Evolutionary conservation across 2,329 filamentous ascomycete species (phyloP), one percentile per base, ranked within the genome.

Genomic region (Trichoderma gracile): DNA sequence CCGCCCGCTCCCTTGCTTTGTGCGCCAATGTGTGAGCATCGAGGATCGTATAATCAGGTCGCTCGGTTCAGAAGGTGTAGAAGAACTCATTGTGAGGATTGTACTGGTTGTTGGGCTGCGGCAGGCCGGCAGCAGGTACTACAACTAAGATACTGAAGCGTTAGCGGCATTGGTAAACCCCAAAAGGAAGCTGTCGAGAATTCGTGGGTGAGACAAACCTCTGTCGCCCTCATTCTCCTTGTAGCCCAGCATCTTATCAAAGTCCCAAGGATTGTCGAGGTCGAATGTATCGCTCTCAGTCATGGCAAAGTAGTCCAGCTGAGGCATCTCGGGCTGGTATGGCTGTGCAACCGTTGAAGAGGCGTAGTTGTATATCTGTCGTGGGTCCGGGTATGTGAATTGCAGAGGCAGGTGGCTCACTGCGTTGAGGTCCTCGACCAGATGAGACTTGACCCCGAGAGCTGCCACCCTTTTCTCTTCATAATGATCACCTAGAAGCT

Each of bases 251-350:
- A 71, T 65, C 14, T 61, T 64, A 27, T 72, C 67, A 8, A 71
- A 25, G 9, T 71, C 69, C 67, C 67, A 71, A 19, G 69, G 68
- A 40, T 58, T 69, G 25, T 69, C 63, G 43, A 72, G 69, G 54
- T 71, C 69, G 40, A 69, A 70, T 40, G 61, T 63, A 17, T 71
- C 65, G 38, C 69, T 63, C 21, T 72, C 66, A 1, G 60, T 63
- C 19, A 71, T 30, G 25, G 52, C 43, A 3, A 70, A 67, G 49
- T 71, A 63, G 14, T 55, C 54, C 59, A 71, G 56, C 7, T 67
- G 55, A 2, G 66, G 58, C 1, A 64, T 52, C 14, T 60, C 49
- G 12, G 42, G 17, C n/a, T 60, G 23, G 27, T 57, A 63, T 12
- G 66, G 30, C 2, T 63, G 65, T 40, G 56, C 6, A 12, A 63